These are phyloP conservation scores for Aspergillus cavernicola DNA, from an alignment of 495 filamentous ascomycete species.

Conservation along the genomic window DNA sequence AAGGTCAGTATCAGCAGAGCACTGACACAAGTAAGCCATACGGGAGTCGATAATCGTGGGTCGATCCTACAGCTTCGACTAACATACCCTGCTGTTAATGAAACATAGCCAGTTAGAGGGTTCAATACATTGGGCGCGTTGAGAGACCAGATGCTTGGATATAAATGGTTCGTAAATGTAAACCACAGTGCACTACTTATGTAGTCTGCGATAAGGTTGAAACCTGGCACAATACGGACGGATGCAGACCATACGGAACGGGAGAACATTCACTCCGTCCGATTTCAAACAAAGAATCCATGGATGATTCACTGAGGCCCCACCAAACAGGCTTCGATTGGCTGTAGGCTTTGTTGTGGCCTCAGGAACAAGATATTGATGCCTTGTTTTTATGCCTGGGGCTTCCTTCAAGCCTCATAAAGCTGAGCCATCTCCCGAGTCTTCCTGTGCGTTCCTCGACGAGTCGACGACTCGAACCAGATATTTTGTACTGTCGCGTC, in stretches of 20 bases:
- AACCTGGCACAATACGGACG: no score
- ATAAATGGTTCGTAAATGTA: no score
- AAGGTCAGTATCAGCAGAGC: conserved; percentile 34
- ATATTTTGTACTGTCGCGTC: conserved; percentile 18
- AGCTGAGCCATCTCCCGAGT: conserved; percentile 14
- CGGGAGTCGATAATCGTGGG: conserved; percentile 26
- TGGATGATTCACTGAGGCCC: conserved; percentile 11
- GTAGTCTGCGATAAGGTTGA: no score
- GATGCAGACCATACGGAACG: no score
- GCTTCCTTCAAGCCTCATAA: conserved; percentile 9
- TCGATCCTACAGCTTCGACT: no score
- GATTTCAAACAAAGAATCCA: conserved; percentile 10
- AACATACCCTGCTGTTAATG: no score
- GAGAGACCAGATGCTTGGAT: no score
- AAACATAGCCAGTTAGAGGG: no score
- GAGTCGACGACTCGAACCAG: conserved; percentile 31
- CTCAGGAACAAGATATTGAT: conserved; percentile 15
- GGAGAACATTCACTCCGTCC: no score
- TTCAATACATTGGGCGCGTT: no score
- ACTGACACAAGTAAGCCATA: conserved; percentile 38
- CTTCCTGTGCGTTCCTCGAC: conserved; percentile 37
- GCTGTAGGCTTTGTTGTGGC: conserved; percentile 5
- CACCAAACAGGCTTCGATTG: no score
- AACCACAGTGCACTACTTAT: no score
- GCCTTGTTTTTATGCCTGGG: conserved; percentile 26